Evolutionary conservation across 257 asterid genomes (phyloP), one percentile per base, ranked within the genome.

Genomic region (Nicotiana tabacum): DNA sequence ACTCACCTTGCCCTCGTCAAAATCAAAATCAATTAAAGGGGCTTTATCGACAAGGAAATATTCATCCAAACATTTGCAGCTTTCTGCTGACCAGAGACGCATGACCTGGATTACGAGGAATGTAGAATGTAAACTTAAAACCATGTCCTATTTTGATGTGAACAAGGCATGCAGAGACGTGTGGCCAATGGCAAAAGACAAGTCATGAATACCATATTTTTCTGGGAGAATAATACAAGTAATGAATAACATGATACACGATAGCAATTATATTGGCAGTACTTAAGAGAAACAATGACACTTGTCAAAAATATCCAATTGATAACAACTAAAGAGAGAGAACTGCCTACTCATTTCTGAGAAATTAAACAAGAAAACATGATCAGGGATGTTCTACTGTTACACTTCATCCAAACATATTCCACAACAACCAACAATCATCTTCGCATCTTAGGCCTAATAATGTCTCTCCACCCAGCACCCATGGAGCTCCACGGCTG

Each of bases 81-180:
- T 96, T 90, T 96, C 99, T 64, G 93, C 97, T 4, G 99, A 96
- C 99, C 99, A 96, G 46, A 96, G 97, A 81, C 98, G 97, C 97
- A 96, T 91, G 88, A 89, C 90, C 99, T 95, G 87, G 81, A 83
- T 88, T 85, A 70, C 74, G 82, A 68, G 48, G 29, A 78, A 66
- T 51, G 79, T 79, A 84, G 76, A 76, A 78, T 5, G 4, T 24
- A 24, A 72, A 9, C 27, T 43, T 21, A 24, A 46, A 72, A 72
- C 13, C 4, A 53, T 27, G 79, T 46, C 79, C 60, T 72, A 24
- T 72, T 43, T 72, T 72, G 61, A 32, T 72, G 61, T 24, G 35
- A 72, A 15, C 3, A 46, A 72, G 24, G 57, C 57, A 53, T 53
- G 17, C 57, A 72, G 61, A 72, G 61, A 72, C 79, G 15, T 48